These are phyloP conservation scores for Aegilops sharonensis DNA, from an alignment of 176 grass and related monocot species.

Conservation along the genomic window DNA sequence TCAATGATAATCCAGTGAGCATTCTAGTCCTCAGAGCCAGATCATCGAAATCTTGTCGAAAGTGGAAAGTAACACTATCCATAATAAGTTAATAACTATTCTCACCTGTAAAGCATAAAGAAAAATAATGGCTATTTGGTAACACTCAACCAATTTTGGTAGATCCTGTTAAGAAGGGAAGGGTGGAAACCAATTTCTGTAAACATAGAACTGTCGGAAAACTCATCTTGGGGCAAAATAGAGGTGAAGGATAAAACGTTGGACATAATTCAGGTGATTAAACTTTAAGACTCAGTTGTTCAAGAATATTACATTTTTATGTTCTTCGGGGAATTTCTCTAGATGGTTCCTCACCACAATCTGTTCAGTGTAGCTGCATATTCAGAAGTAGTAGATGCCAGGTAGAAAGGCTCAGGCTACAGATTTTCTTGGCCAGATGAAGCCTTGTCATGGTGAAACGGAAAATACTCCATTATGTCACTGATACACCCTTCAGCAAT, in stretches of 20 bases:
- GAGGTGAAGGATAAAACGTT: background rate
- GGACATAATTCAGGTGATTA: background rate
- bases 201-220: background rate
- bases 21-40: slow-evolving; percentile 73
- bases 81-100: slow-evolving; percentile 50
- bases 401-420: slow-evolving; percentile 66
- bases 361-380: slow-evolving; percentile 97
- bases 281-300: slow-evolving; percentile 25
- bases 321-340: slow-evolving; percentile 76
- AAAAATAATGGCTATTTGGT: slow-evolving; percentile 4
- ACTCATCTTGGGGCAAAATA: background rate
- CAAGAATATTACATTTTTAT: slow-evolving; percentile 65
- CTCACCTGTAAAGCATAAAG: slow-evolving; percentile 51
- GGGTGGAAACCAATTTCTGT: background rate
- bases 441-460: slow-evolving; percentile 36
- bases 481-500: slow-evolving; percentile 89
- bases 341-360: slow-evolving; percentile 88
- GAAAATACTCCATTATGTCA: slow-evolving; percentile 59
- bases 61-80: slow-evolving; percentile 94
- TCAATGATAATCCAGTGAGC: slow-evolving; percentile 79
- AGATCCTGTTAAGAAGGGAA: background rate
- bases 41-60: slow-evolving; percentile 95
- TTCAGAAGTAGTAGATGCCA: slow-evolving; percentile 85
- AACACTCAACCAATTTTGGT: background rate
- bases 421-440: slow-evolving; percentile 46